Conservation (phyloP, 495 filamentous ascomycete genomes). For the Pyrenula aspistea region DNA sequence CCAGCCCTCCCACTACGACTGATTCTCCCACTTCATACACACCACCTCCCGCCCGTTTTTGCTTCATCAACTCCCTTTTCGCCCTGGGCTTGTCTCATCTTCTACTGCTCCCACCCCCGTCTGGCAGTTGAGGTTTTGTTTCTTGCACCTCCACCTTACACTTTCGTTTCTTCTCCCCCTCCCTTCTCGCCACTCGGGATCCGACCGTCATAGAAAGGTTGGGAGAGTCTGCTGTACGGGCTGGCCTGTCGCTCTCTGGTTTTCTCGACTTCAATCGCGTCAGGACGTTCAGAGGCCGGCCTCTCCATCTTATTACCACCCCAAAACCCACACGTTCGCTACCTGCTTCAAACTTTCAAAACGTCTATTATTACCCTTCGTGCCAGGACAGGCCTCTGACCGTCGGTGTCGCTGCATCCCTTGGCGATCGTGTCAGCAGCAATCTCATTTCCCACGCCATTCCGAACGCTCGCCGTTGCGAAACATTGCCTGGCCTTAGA, state of each 20-base stretch:
- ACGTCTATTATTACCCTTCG: neutral
- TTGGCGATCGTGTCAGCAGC: neutral
- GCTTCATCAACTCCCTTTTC: conserved; percentile 1
- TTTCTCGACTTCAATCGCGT: neutral
- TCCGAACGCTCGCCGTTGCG: conserved; percentile 1
- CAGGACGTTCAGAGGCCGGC: neutral
- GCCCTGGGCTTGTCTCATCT: neutral
- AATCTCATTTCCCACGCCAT: neutral
- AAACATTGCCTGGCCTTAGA: neutral
- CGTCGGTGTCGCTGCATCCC: neutral
- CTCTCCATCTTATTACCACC: neutral
- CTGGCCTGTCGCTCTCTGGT: neutral
- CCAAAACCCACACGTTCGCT: neutral
- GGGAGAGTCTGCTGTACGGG: neutral
- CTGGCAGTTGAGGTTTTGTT: conserved; percentile 1
- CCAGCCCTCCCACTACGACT: neutral
- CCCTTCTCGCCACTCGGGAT: neutral
- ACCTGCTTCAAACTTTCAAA: neutral
- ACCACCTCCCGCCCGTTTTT: neutral
- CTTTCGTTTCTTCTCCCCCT: conserved; percentile 4
- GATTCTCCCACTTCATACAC: conserved; percentile 2
- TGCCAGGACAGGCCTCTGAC: neutral
- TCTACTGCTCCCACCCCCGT: neutral
- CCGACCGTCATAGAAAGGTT: neutral
- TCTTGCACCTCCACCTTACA: neutral